These are phyloP conservation scores for Cinnamomum chago DNA, from an alignment of 164 flowering plant species.

Conservation along the genomic window DNA sequence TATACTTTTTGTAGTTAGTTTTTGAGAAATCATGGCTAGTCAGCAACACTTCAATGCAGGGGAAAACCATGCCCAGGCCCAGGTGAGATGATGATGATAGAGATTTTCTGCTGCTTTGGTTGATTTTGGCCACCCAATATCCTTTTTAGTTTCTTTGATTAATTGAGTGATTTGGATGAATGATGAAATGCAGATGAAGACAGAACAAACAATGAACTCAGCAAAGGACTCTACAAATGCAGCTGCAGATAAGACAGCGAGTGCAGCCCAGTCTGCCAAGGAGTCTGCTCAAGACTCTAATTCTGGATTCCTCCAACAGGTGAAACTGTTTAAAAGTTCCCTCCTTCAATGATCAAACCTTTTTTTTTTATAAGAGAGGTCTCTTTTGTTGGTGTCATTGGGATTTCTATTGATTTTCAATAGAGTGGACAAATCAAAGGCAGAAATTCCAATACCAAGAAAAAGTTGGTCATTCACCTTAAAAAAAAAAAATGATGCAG, in stretches of 20 bases:
- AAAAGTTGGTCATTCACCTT: not conserved
- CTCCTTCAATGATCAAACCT: no score
- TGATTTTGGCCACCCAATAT: not conserved
- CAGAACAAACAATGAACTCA: constrained; percentile 24
- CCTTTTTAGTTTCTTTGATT: not conserved
- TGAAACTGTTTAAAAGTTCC: constrained; percentile 2
- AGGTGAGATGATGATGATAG: constrained; percentile 1
- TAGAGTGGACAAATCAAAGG: not conserved
- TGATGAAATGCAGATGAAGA: constrained; percentile 24
- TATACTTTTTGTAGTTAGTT: not conserved
- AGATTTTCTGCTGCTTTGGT: not conserved
- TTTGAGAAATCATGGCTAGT: not conserved
- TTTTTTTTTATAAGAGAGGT: not conserved
- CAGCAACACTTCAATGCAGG: constrained; percentile 9
- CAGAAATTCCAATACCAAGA: not conserved
- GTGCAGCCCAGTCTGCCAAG: constrained; percentile 21
- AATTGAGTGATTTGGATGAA: no score
- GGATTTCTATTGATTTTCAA: not conserved
- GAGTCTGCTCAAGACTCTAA: constrained; percentile 28
- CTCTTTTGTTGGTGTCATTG: no score
- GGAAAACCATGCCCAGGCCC: constrained; percentile 13
- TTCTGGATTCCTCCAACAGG: constrained; percentile 51
- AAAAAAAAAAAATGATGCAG: no score
- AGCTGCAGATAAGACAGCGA: constrained; percentile 25
- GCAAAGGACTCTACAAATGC: constrained; percentile 26